Evolutionary conservation across 768 basidiomycete species (phyloP).

Genomic region (Chlorophyllum brunneum): DNA sequence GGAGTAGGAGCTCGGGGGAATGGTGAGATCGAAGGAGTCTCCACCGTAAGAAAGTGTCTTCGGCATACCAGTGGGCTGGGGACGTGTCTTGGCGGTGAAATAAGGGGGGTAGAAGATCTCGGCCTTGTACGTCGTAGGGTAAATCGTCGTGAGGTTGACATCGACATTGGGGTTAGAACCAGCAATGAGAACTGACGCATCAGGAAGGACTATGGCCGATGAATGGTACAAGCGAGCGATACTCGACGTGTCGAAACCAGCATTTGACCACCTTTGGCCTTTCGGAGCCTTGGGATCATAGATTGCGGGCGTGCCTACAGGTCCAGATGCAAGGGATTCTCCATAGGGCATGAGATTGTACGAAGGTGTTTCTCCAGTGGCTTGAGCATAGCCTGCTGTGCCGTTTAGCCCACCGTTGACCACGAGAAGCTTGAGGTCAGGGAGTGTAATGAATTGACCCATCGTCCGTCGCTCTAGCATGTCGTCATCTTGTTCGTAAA

Average conservation of each 20-base stretch:
- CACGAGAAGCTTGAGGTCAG: slow-evolving; percentile 71
- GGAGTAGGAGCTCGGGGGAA: slow-evolving; percentile 64
- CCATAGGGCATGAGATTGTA: slow-evolving; percentile 60
- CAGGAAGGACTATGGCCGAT: slow-evolving; percentile 85
- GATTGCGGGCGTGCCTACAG: slow-evolving; percentile 71
- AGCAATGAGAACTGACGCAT: slow-evolving; percentile 81
- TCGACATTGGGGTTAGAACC: slow-evolving; percentile 95
- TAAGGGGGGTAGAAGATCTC: slow-evolving; percentile 93
- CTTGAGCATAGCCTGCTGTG: slow-evolving; percentile 80
- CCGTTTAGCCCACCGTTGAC: slow-evolving; percentile 83
- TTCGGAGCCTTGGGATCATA: slow-evolving; percentile 74
- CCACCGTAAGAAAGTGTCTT: slow-evolving; percentile 81
- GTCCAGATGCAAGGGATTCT: slow-evolving; percentile 75
- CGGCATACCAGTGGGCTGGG: slow-evolving; percentile 67
- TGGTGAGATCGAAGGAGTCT: slow-evolving; percentile 65
- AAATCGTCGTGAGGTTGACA: slow-evolving; percentile 54
- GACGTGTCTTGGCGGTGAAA: slow-evolving; percentile 67
- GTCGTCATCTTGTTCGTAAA: slow-evolving; percentile 69
- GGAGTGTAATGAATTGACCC: slow-evolving; percentile 87
- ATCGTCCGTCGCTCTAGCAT: slow-evolving; percentile 78
- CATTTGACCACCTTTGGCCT: slow-evolving; percentile 73
- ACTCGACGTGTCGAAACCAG: slow-evolving; percentile 53
- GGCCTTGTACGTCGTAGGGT: slow-evolving; percentile 75
- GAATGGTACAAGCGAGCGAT: slow-evolving; percentile 92
- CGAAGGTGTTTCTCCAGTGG: slow-evolving; percentile 42